Percentiles rank a stretch among this genome's conserved stretches.
Conservation (phyloP, 164 flowering plant species). For the Saururus chinensis region DNA sequence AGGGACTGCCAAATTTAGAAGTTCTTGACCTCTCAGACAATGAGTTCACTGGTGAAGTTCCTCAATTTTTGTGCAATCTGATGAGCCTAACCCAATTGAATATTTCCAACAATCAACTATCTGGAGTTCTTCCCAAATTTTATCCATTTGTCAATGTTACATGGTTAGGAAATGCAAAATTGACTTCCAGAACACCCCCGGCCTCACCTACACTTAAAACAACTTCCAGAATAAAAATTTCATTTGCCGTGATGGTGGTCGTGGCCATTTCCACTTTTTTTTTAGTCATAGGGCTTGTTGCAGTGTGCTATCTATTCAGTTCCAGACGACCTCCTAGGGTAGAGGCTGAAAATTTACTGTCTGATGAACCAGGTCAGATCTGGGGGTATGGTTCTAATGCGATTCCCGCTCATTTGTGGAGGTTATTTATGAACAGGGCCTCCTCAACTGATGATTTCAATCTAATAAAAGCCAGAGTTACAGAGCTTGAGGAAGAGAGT, state of each 20-base stretch:
- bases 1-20: constrained; percentile 24
- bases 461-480: too few species aligned
- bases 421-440: too few species aligned
- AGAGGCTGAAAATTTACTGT: constrained; percentile 16
- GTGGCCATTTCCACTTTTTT: constrained; percentile 24
- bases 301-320: constrained; percentile 13
- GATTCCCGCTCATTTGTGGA: too few species aligned
- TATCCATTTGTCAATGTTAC: constrained; percentile 9
- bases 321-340: constrained; percentile 30
- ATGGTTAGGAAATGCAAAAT: too few species aligned
- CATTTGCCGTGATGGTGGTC: constrained; percentile 14
- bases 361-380: too few species aligned
- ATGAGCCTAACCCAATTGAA: constrained; percentile 25
- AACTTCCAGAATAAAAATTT: constrained; percentile 17
- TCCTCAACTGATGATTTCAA: too few species aligned
- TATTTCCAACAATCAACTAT: constrained; percentile 47
- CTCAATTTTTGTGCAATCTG: constrained; percentile 20
- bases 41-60: constrained; percentile 54
- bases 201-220: neutral
- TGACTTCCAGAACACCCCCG: neutral
- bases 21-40: constrained; percentile 66
- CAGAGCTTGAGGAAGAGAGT: too few species aligned
- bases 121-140: constrained; percentile 46
- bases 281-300: constrained; percentile 14
- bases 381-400: too few species aligned